These are phyloP conservation scores for Cinnamomum chago DNA, from an alignment of 164 flowering plant genomes.

Conservation along the genomic window DNA sequence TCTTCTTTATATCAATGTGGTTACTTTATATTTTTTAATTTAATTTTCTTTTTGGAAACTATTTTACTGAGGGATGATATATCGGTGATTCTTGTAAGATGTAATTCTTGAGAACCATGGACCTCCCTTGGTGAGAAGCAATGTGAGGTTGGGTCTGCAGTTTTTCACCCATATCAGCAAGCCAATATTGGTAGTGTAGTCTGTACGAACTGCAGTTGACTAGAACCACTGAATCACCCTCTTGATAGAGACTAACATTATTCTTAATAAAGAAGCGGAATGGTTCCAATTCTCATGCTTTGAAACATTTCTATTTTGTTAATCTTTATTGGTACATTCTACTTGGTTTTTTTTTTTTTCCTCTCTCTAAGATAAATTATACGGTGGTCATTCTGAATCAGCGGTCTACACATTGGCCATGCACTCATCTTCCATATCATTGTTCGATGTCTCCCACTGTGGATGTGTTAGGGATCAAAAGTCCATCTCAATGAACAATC, in stretches of 20 bases:
- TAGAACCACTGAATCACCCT: neutral
- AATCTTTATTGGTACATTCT: neutral
- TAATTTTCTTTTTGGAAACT: neutral
- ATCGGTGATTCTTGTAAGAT: neutral
- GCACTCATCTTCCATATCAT: neutral
- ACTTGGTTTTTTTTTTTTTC: neutral
- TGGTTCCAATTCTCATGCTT: neutral
- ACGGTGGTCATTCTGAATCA: neutral
- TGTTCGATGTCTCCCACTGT: neutral
- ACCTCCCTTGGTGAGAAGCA: neutral
- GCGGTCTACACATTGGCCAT: neutral
- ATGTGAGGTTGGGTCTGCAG: neutral
- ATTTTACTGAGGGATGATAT: neutral
- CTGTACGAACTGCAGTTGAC: neutral
- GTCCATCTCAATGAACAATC: neutral
- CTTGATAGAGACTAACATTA: neutral
- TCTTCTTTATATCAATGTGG: neutral
- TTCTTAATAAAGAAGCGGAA: neutral
- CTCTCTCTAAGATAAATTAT: neutral
- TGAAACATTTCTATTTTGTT: neutral
- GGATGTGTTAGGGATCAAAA: neutral
- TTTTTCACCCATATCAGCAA: neutral
- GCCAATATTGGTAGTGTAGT: neutral
- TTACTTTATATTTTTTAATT: too few species aligned
- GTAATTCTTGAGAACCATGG: neutral